phyloP scores from a whole-genome alignment of 495 filamentous ascomycete species.

The Hyaloscypha variabilis region DNA sequence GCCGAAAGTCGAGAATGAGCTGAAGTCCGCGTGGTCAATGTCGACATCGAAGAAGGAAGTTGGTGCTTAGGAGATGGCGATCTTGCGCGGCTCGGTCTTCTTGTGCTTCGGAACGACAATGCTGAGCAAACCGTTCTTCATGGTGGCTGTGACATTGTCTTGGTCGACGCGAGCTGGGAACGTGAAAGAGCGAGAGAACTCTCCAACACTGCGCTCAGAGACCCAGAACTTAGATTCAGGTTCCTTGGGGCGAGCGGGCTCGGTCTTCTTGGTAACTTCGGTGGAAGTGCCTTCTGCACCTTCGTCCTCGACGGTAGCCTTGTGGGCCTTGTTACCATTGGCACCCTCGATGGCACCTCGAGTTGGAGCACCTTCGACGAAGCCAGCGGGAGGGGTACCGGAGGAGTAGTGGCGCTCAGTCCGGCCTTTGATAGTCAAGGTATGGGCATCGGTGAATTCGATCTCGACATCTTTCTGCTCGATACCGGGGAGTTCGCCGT shows the following conservation, averaged over 20 bases:
- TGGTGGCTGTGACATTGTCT: slow-evolving; percentile 70
- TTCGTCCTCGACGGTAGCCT: slow-evolving; percentile 70
- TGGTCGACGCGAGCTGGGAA: slow-evolving; percentile 79
- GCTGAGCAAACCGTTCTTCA: slow-evolving; percentile 75
- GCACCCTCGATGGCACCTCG: slow-evolving; percentile 39
- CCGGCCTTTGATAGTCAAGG: slow-evolving; percentile 72
- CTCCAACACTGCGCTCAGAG: slow-evolving; percentile 76
- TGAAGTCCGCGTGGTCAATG: neutral
- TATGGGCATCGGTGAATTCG: slow-evolving; percentile 82
- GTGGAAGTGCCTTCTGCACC: slow-evolving; percentile 16
- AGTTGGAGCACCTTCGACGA: slow-evolving; percentile 32
- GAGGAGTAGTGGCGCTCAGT: slow-evolving; percentile 59
- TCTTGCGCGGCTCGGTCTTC: slow-evolving; percentile 28
- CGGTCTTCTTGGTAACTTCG: slow-evolving; percentile 26
- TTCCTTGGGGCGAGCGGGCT: slow-evolving; percentile 19
- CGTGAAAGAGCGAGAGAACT: slow-evolving; percentile 77
- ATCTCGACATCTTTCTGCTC: slow-evolving; percentile 77
- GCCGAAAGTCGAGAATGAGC: neutral
- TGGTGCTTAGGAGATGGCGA: slow-evolving; percentile 28
- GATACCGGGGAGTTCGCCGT: slow-evolving; percentile 87
- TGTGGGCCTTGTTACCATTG: slow-evolving; percentile 37
- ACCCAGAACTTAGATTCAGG: slow-evolving; percentile 71
- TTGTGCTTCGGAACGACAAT: slow-evolving; percentile 72
- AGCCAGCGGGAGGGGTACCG: slow-evolving; percentile 41
- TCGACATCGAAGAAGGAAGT: neutral